Percentiles rank a stretch among this genome's conserved stretches.
phyloP scores from a whole-genome alignment of 192 early-diverging fungal genomes.

The Endogone sp. region DNA sequence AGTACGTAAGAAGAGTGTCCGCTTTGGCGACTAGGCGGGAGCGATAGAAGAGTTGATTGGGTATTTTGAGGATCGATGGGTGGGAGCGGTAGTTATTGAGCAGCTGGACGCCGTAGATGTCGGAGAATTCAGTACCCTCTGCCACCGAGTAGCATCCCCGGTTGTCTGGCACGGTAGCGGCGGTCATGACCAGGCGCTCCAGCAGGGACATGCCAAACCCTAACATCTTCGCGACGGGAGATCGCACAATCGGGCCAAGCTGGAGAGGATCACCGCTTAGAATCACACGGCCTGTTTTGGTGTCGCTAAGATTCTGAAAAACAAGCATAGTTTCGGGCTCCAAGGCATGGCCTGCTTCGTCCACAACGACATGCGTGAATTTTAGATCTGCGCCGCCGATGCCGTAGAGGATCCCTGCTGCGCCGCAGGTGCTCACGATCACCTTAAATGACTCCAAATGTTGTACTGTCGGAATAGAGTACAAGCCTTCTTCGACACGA shows the following conservation, averaged over 20 bases:
- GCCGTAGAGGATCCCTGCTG: conserved; percentile 40
- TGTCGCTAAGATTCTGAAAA: conserved; percentile 34
- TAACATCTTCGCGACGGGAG: conserved; percentile 22
- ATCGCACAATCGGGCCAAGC: conserved; percentile 42
- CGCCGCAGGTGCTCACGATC: conserved; percentile 47
- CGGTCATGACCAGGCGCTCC: conserved; percentile 39
- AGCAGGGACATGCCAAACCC: conserved; percentile 22
- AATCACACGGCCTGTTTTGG: conserved; percentile 33
- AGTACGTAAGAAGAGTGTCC: conserved; percentile 15
- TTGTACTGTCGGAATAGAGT: conserved; percentile 32
- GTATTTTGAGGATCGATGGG: conserved; percentile 45
- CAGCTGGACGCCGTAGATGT: conserved; percentile 39
- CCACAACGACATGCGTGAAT: conserved; percentile 47
- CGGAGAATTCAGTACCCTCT: conserved; percentile 12
- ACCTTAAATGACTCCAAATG: conserved; percentile 34
- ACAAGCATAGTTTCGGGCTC: conserved; percentile 49
- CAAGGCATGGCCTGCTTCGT: conserved; percentile 55
- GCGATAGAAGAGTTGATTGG: conserved; percentile 46
- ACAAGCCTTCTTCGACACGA: conserved; percentile 29
- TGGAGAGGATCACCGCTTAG: conserved; percentile 53
- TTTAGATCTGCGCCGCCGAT: conserved; percentile 37
- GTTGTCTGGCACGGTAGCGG: conserved; percentile 41
- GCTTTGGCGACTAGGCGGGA: conserved; percentile 37
- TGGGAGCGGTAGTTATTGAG: conserved; percentile 48
- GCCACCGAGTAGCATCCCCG: conserved; percentile 19